Evolutionary conservation across 257 asterid genomes (phyloP).

Genomic region (Craterostigma plantagineum): DNA sequence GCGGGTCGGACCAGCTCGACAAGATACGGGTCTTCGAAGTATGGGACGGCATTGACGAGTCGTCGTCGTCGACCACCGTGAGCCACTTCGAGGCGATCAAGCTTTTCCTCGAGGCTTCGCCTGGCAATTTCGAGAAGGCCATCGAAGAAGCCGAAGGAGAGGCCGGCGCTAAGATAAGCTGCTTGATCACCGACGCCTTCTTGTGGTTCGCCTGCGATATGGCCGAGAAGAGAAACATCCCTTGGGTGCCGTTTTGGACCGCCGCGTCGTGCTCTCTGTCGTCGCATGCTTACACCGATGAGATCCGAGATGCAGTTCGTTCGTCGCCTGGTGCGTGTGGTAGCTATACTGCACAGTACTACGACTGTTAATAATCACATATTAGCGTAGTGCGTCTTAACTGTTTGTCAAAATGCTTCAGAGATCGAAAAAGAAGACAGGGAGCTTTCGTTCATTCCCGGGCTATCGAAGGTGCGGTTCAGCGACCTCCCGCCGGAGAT

Average conservation of each 20-base stretch:
- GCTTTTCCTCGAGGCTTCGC: slow-evolving; percentile 30
- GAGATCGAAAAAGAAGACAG: slow-evolving; percentile 12
- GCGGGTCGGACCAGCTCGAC: neutral
- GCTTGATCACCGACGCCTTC: slow-evolving; percentile 50
- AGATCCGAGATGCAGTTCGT: slow-evolving; percentile 11
- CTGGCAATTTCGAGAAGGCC: slow-evolving; percentile 27
- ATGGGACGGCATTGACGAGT: slow-evolving; percentile 37
- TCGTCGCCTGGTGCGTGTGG: neutral
- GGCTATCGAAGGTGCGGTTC: slow-evolving; percentile 19
- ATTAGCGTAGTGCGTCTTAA: no score
- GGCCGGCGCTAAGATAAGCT: slow-evolving; percentile 23
- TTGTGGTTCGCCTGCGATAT: slow-evolving; percentile 39
- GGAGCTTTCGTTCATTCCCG: slow-evolving; percentile 27
- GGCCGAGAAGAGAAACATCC: slow-evolving; percentile 33
- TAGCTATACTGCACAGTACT: no score
- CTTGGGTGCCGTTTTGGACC: slow-evolving; percentile 65
- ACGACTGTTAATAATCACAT: no score
- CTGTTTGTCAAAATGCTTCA: slow-evolving; percentile 1
- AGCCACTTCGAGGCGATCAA: slow-evolving; percentile 27
- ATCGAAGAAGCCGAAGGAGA: slow-evolving; percentile 27
- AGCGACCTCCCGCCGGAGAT: slow-evolving; percentile 48
- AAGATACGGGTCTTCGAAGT: slow-evolving; percentile 22
- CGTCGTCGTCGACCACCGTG: slow-evolving; percentile 12
- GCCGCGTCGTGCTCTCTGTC: slow-evolving; percentile 39
- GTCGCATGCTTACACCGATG: slow-evolving; percentile 34